These are phyloP conservation scores for Microcyclospora tardicrescens DNA, from an alignment of 2,329 filamentous ascomycete genomes.

Conservation along the genomic window DNA sequence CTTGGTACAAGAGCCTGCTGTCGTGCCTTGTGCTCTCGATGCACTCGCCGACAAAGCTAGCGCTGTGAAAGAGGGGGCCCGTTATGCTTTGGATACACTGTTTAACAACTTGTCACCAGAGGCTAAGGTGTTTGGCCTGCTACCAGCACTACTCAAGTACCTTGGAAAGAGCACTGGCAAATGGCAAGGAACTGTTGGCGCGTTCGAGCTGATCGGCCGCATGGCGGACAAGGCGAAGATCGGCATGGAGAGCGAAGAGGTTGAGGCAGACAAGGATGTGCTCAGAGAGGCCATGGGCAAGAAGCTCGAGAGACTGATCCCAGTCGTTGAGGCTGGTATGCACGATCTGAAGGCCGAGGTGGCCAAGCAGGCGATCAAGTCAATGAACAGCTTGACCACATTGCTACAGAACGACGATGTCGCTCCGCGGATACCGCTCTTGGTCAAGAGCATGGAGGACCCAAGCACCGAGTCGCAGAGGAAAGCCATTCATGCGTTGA, in stretches of 20 bases:
- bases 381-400: constrained; percentile 81
- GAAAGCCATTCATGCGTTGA: constrained; percentile 92
- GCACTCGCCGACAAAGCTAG: constrained; percentile 78
- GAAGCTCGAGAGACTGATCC: constrained; percentile 75
- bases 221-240: constrained; percentile 94
- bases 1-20: constrained; percentile 62
- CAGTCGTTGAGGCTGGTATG: constrained; percentile 84
- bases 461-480: constrained; percentile 78
- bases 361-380: constrained; percentile 73
- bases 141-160: constrained; percentile 65
- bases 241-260: constrained; percentile 68
- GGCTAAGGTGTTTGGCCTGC: constrained; percentile 66
- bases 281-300: constrained; percentile 83
- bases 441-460: constrained; percentile 91
- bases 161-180: constrained; percentile 76
- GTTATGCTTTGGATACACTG: constrained; percentile 85
- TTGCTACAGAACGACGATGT: constrained; percentile 96
- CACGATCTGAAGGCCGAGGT: constrained; percentile 88
- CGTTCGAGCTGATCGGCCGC: constrained; percentile 69
- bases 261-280: constrained; percentile 77
- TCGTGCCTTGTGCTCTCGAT: constrained; percentile 65
- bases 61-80: constrained; percentile 78
- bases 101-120: constrained; percentile 70
- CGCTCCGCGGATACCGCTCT: constrained; percentile 74
- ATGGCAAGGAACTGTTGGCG: constrained; percentile 92